phyloP scores from a whole-genome alignment of 1,284 basidiomycete genomes.

The Mycena sp. region DNA sequence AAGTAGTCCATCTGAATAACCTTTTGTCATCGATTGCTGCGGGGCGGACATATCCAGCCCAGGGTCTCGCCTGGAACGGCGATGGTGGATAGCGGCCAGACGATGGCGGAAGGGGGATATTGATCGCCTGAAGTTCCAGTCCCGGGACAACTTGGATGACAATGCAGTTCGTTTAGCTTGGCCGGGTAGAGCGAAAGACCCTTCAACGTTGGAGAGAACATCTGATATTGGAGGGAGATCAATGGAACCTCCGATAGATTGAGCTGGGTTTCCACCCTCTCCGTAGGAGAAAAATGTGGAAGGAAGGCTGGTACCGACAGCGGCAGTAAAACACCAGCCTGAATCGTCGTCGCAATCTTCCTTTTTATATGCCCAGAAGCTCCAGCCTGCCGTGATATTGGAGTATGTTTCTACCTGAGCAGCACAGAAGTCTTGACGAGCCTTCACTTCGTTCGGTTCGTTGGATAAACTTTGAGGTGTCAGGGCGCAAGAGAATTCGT shows the following conservation, averaged over 20 bases:
- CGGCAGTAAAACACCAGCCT: constrained; percentile 75
- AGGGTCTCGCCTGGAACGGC: constrained; percentile 23
- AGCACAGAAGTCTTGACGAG: constrained; percentile 66
- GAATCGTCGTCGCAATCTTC: constrained; percentile 67
- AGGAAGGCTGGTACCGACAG: constrained; percentile 66
- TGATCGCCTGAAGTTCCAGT: background rate
- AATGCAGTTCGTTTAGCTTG: background rate
- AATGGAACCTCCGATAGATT: constrained; percentile 4
- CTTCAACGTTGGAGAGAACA: background rate
- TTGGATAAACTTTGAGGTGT: constrained; percentile 62
- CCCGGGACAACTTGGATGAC: background rate
- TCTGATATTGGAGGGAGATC: constrained; percentile 13
- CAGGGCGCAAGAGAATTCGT: constrained; percentile 80
- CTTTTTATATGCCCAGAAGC: constrained; percentile 77
- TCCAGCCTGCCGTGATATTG: constrained; percentile 71
- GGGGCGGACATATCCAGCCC: constrained; percentile 30
- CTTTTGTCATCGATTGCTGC: constrained; percentile 48
- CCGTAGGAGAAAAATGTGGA: constrained; percentile 65
- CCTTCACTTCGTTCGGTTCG: constrained; percentile 56
- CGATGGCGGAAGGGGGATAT: constrained; percentile 6
- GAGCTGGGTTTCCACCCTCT: constrained; percentile 28
- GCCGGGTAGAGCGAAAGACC: background rate
- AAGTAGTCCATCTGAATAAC: constrained; percentile 71
- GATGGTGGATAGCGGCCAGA: constrained; percentile 21
- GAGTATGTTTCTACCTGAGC: constrained; percentile 71